Conservation (phyloP, 331 rosid species). For the Quercus phellos region DNA sequence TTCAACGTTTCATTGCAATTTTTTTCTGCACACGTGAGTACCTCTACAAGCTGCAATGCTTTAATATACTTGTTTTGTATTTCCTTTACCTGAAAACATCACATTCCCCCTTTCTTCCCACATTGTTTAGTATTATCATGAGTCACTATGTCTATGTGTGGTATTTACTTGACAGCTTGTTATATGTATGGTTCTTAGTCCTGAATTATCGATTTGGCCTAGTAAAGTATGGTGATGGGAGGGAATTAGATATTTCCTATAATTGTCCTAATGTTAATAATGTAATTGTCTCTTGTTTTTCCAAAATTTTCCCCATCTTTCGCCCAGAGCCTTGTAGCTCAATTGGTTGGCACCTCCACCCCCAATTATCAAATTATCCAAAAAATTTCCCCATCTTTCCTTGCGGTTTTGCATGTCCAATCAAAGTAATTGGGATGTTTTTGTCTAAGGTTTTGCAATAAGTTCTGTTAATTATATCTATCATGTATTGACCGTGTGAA, state of each 20-base stretch:
- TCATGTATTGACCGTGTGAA: background rate
- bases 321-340: too few species aligned
- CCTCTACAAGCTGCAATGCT: background rate
- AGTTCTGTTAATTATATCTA: background rate
- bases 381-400: background rate
- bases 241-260: too few species aligned
- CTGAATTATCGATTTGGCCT: background rate
- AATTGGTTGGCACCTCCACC: too few species aligned
- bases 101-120: too few species aligned
- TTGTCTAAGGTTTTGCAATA: background rate
- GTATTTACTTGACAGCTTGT: too few species aligned
- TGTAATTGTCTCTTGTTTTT: background rate
- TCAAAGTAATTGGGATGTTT: background rate
- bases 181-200: too few species aligned
- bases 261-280: background rate
- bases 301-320: background rate
- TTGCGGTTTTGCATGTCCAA: background rate
- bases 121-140: background rate
- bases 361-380: too few species aligned
- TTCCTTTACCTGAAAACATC: background rate
- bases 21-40: background rate
- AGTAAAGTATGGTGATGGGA: background rate
- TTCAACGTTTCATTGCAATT: background rate
- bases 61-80: background rate
- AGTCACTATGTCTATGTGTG: background rate